Evolutionary conservation across 163 green algal genomes (phyloP), one percentile per base, ranked within the genome.

Genomic region (Volvox carteri): DNA sequence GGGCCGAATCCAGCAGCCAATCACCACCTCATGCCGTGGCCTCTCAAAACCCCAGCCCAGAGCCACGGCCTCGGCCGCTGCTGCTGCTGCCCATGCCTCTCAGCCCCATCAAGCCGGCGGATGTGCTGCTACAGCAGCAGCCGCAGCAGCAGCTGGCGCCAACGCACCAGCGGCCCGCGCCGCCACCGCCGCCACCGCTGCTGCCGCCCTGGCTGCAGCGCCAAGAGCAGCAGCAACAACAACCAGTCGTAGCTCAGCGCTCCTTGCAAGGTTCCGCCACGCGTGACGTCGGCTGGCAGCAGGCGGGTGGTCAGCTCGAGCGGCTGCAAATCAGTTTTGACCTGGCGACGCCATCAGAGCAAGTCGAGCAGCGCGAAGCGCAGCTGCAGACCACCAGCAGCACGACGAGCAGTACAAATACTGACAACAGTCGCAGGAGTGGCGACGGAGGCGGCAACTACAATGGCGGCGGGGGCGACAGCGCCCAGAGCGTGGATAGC

Each of bases 31-130:
- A 21, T 35, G 39, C 19, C 16, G 11, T 23, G 72, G 21, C 5
- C 12, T 60, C 44, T 44, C 44, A 65, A 46, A 81, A 25, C n/a
- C 50, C 75, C n/a, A 84, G 75, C 35, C 75, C 75, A 9, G 75
- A 84, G 50, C 75, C 75, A 14, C 75, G 70, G 75, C 75, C 75
- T 14, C 46, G 75, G 23, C 33, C 75, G 50, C 75, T 50, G 14
- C 75, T 70, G 75, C 50, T 52, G 75, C 48, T 78, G 41, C 70
- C 70, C 70, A 78, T 78, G 70, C 70, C 39, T 8, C 16, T 78
- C 18, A 56, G 70, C 41, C 21, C 70, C 70, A 4, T 56, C 25
- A 78, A 54, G 70, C 12, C 70, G 1, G 42, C 42, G 1, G 70
- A 78, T 21, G 41, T 56, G 9, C 37, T 46, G 70, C 41, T 58